Evolutionary conservation across 2,329 filamentous ascomycete genomes (phyloP), one percentile per base, ranked within the genome.

Genomic region (Zymoseptoria tritici): DNA sequence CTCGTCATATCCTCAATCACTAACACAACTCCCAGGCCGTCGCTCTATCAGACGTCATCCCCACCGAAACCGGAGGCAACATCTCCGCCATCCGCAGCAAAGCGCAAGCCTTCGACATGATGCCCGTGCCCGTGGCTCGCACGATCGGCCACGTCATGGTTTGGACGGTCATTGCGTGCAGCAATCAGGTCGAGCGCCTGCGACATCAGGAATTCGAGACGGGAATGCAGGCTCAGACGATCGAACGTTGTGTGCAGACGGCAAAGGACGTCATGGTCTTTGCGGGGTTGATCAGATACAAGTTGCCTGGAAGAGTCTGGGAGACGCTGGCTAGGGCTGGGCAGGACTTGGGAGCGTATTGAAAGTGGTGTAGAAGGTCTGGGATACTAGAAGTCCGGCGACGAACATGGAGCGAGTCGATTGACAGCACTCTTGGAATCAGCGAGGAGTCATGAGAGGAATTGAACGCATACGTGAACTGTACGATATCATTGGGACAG

Each of bases 221-320:
- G 77, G 72, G 77, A 79, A 64, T 59, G n/a, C 64, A 66, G 57
- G 67, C 71, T 54, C 68, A 77, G 73, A 82, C 91, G 76, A 85
- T 87, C 56, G 85, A 88, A 60, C 81, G 88, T 69, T 79, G 95
- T 70, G 84, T 88, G 77, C 85, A 88, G 73, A 90, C 89, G 78
- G 91, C 90, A 49, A 86, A 91, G 74, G 93, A 97, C 75, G 76
- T 97, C 69, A 96, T 94, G 79, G 89, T 94, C 13, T 97, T 96
- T 79, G 93, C 91, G 16, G 93, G 91, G 59, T 85, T 96, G 81
- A 85, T 97, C 71, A 86, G 90, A 71, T 97, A 96, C 77, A 86
- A 94, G 70, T 83, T 97, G 77, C 90, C 91, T 55, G 88, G 90
- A 46, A 84, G 89, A 70, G 82, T 97, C 58, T 93, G 95, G 76